These are phyloP conservation scores for Pythium folliculosum DNA, from an alignment of 352 stramenopile species.

Conservation along the genomic window DNA sequence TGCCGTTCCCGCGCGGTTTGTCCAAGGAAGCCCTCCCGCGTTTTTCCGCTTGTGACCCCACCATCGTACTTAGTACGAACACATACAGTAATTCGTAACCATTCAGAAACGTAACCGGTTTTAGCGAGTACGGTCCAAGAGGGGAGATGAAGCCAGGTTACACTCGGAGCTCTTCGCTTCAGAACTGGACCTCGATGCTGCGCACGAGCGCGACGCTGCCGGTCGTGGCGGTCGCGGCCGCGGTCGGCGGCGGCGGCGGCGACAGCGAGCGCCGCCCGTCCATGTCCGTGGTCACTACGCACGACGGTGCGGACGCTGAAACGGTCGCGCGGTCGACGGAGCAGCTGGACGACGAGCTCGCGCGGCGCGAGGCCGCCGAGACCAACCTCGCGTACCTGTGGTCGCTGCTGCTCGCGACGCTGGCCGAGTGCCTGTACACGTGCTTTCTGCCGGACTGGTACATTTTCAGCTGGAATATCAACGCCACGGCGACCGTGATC, in stretches of 20 bases:
- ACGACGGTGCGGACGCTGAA: neutral
- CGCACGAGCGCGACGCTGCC: conserved; percentile 19
- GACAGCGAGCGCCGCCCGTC: conserved; percentile 11
- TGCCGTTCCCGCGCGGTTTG: conserved; percentile 17
- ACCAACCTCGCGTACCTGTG: conserved; percentile 66
- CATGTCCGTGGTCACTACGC: neutral
- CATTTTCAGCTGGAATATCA: conserved; percentile 43
- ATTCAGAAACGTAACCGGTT: neutral
- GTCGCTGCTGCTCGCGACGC: conserved; percentile 63
- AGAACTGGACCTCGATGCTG: conserved; percentile 15
- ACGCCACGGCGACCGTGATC: conserved; percentile 66
- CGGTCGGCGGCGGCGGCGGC: neutral
- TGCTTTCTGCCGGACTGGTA: conserved; percentile 69
- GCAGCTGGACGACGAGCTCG: conserved; percentile 13
- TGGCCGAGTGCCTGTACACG: conserved; percentile 79
- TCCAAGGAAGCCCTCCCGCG: conserved; percentile 12
- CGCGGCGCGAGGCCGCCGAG: conserved; percentile 35
- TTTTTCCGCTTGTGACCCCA: conserved; percentile 16
- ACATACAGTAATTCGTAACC: conserved; percentile 13
- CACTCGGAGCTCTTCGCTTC: neutral
- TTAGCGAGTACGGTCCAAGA: neutral
- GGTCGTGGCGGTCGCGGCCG: conserved; percentile 6
- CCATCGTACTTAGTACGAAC: conserved; percentile 24
- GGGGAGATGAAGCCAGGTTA: conserved; percentile 15
- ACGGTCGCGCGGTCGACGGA: neutral